Percentiles rank a stretch among this genome's conserved stretches.
Conservation (phyloP, 2,329 filamentous ascomycete species). For the Botrytis sinoallii region DNA sequence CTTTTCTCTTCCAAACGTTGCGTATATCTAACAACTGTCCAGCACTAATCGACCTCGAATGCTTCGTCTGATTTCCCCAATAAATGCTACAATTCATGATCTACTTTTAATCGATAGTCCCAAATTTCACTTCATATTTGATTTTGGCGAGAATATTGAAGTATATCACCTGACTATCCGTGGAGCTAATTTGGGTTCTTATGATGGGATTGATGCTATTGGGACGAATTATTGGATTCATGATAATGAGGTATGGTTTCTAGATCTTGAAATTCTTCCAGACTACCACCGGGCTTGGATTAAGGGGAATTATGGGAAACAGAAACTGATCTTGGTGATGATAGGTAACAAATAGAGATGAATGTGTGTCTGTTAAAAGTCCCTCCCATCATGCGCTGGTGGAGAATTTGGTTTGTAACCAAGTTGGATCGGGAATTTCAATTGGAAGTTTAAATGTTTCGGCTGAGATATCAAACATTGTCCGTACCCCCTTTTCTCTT, state of each 20-base stretch:
- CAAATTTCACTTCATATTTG: slow-evolving; percentile 41
- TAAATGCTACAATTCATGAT: slow-evolving; percentile 31
- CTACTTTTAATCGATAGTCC: slow-evolving; percentile 31
- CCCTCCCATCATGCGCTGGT: slow-evolving; percentile 40
- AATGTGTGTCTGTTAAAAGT: slow-evolving; percentile 41
- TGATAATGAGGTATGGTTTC: slow-evolving; percentile 36
- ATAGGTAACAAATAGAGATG: slow-evolving; percentile 39
- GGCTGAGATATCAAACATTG: slow-evolving; percentile 18
- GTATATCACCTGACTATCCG: slow-evolving; percentile 41
- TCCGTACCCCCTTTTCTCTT: not conserved
- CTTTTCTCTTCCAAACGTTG: slow-evolving; percentile 30
- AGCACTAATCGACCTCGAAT: slow-evolving; percentile 37
- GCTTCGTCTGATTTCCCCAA: slow-evolving; percentile 26
- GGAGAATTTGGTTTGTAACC: slow-evolving; percentile 41
- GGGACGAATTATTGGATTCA: slow-evolving; percentile 40
- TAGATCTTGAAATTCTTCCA: not conserved
- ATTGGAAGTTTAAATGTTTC: slow-evolving; percentile 37
- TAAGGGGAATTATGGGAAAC: not conserved
- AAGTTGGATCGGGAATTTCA: slow-evolving; percentile 39
- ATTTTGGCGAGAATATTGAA: slow-evolving; percentile 40
- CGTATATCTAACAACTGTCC: slow-evolving; percentile 34
- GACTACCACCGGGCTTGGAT: not conserved
- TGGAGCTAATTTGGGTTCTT: slow-evolving; percentile 39
- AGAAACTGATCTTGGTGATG: not conserved
- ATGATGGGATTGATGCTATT: slow-evolving; percentile 41